Evolutionary conservation across 2,329 filamentous ascomycete species (phyloP).

Genomic region (Claviceps spartinae): DNA sequence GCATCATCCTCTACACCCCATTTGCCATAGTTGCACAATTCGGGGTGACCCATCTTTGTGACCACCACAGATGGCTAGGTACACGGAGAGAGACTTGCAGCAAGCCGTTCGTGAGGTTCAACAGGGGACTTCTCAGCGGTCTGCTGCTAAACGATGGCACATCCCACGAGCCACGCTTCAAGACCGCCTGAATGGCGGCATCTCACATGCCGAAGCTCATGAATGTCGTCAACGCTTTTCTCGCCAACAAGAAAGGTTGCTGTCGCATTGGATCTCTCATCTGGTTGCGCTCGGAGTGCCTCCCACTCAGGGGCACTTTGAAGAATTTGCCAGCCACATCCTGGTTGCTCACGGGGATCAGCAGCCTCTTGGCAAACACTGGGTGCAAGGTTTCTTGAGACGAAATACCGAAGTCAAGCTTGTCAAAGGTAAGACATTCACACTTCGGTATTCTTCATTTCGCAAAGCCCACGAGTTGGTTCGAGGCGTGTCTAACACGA

Average conservation of each 20-base stretch:
- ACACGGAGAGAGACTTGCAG: constrained; percentile 8
- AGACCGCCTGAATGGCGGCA: constrained; percentile 7
- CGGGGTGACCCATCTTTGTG: neutral
- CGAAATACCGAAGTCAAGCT: constrained; percentile 7
- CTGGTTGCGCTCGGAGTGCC: constrained; percentile 7
- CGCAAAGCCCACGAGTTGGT: neutral
- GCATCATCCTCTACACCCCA: neutral
- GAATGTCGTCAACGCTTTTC: constrained; percentile 8
- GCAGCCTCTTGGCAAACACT: constrained; percentile 8
- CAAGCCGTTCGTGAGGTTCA: constrained; percentile 9
- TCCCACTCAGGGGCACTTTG: constrained; percentile 6
- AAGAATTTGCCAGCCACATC: constrained; percentile 7
- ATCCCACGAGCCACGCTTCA: constrained; percentile 8
- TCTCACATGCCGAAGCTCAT: constrained; percentile 8
- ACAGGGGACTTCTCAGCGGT: constrained; percentile 7
- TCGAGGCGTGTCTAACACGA: constrained; percentile 1
- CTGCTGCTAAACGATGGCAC: constrained; percentile 7
- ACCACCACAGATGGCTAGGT: constrained; percentile 7
- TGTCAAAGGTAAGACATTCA: constrained; percentile 6
- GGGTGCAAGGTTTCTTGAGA: constrained; percentile 8
- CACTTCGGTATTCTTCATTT: neutral
- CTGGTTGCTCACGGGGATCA: constrained; percentile 6
- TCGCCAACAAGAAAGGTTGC: constrained; percentile 7
- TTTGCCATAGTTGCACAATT: neutral
- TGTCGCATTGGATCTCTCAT: constrained; percentile 7